Percentiles rank a stretch among this genome's conserved stretches.
phyloP scores from a whole-genome alignment of 75 land plant species.

The Adiantum capillusveneris region DNA sequence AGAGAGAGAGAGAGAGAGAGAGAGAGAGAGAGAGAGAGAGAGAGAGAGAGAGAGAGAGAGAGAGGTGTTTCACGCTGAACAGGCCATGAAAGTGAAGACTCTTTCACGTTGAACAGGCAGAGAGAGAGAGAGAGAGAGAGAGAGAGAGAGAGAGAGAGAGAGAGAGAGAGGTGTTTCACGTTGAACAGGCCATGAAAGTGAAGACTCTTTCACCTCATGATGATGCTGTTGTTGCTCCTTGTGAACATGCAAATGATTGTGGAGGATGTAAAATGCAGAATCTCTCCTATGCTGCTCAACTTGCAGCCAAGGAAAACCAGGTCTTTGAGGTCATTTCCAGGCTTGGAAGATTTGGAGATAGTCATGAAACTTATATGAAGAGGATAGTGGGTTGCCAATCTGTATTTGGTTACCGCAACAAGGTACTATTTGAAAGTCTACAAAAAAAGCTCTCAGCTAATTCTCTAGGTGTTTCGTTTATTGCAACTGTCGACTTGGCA shows the following conservation, averaged over 20 bases:
- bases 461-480: too few species aligned
- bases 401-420: constrained; percentile 83
- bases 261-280: constrained; percentile 93
- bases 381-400: constrained; percentile 68
- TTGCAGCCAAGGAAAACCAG: constrained; percentile 70
- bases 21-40: constrained; percentile 6
- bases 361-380: constrained; percentile 44
- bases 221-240: constrained; percentile 78
- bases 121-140: constrained; percentile 8
- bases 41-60: constrained; percentile 8
- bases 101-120: background rate
- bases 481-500: too few species aligned
- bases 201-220: constrained; percentile 62
- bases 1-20: constrained; percentile 3
- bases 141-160: constrained; percentile 8
- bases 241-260: constrained; percentile 70
- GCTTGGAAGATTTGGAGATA: constrained; percentile 65
- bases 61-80: background rate
- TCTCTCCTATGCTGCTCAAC: constrained; percentile 72
- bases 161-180: background rate
- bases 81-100: background rate
- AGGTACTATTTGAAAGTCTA: constrained; percentile 43
- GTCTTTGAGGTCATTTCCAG: constrained; percentile 67
- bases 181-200: constrained; percentile 58
- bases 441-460: too few species aligned